Percentiles rank a stretch among this genome's conserved stretches.
Evolutionary conservation across 139 green algal genomes (phyloP).

Genomic region (Chlamydomonas schloesseri): DNA sequence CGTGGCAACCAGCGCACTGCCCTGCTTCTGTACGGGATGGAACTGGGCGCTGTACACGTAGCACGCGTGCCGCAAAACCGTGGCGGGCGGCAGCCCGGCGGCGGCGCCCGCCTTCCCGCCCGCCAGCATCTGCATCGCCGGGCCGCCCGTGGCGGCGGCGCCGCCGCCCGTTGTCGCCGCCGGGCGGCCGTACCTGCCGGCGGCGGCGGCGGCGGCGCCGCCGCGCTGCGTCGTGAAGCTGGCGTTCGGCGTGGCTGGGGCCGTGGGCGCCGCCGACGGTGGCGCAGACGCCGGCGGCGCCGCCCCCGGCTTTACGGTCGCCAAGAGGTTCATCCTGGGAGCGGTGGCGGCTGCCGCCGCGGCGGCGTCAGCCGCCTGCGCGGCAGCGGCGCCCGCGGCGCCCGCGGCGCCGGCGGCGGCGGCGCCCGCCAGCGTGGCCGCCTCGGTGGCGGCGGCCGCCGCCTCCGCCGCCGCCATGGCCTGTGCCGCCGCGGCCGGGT

Average conservation of each 20-base stretch:
- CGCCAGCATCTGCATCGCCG: not conserved
- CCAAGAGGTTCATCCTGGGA: constrained; percentile 4
- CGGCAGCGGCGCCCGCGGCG: not conserved
- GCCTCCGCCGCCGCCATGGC: constrained; percentile 6
- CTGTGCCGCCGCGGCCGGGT: constrained; percentile 6
- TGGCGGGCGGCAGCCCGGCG: constrained; percentile 8
- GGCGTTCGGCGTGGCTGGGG: not conserved
- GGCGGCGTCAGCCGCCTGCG: not conserved
- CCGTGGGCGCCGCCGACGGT: not conserved
- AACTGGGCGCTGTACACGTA: constrained; percentile 63
- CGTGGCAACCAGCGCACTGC: constrained; percentile 33
- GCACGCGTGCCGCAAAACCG: constrained; percentile 52
- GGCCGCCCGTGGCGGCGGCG: not conserved
- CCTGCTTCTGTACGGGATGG: constrained; percentile 51
- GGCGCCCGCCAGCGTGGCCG: not conserved
- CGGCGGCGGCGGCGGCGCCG: not conserved
- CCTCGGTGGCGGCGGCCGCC: not conserved
- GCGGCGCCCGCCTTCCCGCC: not conserved
- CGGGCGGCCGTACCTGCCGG: not conserved
- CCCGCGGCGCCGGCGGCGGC: not conserved
- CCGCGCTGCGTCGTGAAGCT: not conserved
- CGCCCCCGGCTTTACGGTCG: not conserved
- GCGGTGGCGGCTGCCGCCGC: constrained; percentile 14
- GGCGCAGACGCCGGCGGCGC: not conserved
- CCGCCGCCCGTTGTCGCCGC: not conserved